These are phyloP conservation scores for Globisporangium barbulae DNA, from an alignment of 352 stramenopile genomes.

Conservation along the genomic window DNA sequence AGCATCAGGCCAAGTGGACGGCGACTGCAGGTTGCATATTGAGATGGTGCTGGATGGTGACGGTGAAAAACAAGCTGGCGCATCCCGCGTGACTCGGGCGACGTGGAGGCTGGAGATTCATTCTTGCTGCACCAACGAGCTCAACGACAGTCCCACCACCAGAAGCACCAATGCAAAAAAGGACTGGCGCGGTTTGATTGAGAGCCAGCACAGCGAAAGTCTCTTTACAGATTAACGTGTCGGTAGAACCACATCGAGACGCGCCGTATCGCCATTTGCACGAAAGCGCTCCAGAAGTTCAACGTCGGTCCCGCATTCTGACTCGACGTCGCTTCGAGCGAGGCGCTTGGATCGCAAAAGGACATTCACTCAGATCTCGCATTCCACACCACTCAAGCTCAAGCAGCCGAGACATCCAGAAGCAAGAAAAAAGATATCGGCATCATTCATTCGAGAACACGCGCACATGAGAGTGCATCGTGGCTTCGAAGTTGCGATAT, in stretches of 20 bases:
- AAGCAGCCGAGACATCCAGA: not conserved
- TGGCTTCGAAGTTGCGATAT: too few species aligned
- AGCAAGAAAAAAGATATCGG: not conserved
- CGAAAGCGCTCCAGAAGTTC: not conserved
- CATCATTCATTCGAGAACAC: too few species aligned
- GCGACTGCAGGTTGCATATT: not conserved
- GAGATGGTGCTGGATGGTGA: too few species aligned
- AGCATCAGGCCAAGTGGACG: too few species aligned
- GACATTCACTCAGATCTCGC: not conserved
- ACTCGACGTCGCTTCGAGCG: conserved; percentile 1
- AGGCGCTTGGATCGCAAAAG: not conserved
- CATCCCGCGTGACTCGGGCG: conserved; percentile 6
- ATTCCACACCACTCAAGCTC: not conserved
- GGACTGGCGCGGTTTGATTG: not conserved
- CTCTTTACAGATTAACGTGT: too few species aligned
- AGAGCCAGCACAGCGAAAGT: conserved; percentile 1
- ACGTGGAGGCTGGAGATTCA: conserved; percentile 12
- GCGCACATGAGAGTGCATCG: too few species aligned
- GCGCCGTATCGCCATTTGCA: not conserved
- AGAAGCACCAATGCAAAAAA: too few species aligned
- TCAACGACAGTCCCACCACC: not conserved
- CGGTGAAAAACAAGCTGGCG: not conserved
- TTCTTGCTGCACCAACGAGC: too few species aligned
- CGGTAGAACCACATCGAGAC: not conserved
- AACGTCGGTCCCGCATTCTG: not conserved